Base-by-base conservation (phyloP, 306 rosid species). In the Alnus glutinosa region DNA sequence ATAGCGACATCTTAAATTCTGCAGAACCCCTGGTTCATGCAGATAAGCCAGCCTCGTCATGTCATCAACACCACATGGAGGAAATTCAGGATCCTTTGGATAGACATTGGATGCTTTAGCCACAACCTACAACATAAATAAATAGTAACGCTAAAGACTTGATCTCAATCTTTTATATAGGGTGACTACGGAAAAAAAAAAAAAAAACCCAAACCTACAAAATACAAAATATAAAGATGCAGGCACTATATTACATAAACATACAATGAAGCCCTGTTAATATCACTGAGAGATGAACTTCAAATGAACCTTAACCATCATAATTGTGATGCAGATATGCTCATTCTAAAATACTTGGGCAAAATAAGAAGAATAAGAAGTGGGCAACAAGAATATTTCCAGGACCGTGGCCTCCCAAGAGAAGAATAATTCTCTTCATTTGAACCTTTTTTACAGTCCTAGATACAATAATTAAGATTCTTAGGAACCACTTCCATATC, bases 61-160 rank as follows among this genome's bases (percentile, higher is more conserved):
- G 78, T 95, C 99, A 12, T 95, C 98, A 32, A 91, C 98, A 47
- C 99, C 98, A 9, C 85, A 67, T 19, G 87, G 76, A 64, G 99
- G 99, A 83, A 91, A 93, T 71, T 95, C 99, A 57, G 99, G 98
- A 88, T 95, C 99, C 86, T 89, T 93, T 48, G 97, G 98, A 85
- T 87, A 85, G 55, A 85, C 85, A 77, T 74, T 78, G 59, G 88
- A 78, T 74, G 87, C 79, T 87, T 91, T 91, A 62, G 80, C 90
- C 66, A 85, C 90, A 83, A 86, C 87, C 99, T 95, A 80, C 71
- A 71, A 54, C 48, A 79, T 15, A 48, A 71, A 77, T 6, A 28
- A 28, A 54, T 30, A 32, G n/a, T 15, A 15, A 61, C 6, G 34
- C 39, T 9, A 19, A 18, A 69, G 64, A 70, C 32, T 54, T 48